Evolutionary conservation across 2,329 filamentous ascomycete genomes (phyloP), one percentile per base, ranked within the genome.

Genomic region (Colletotrichum plurivorum): DNA sequence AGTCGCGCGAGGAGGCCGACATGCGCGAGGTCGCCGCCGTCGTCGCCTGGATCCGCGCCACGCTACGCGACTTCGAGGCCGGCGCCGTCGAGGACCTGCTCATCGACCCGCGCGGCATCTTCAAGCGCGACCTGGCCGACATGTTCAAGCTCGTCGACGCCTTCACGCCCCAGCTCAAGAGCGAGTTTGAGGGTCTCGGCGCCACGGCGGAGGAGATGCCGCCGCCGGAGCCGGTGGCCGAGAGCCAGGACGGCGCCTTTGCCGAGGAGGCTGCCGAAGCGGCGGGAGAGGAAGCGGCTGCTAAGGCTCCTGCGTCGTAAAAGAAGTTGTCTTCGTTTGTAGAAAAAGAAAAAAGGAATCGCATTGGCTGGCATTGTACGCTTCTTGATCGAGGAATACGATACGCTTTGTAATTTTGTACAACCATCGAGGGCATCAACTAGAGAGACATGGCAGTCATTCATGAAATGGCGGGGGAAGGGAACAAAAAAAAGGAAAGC

Each of bases 1-100:
- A 95, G 83, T 94, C 89, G 22, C 75, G 78, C 45, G 80, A 82
- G 55, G 84, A 88, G 69, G 81, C 84, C 16, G 87, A 90, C 71
- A 79, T 84, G 43, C 79, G 86, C 60, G 74, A 78, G 31, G 78
- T 90, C 56, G 84, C 87, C 2, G 86, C 86, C 58, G 81, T 89
- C 54, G 87, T 89, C 22, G 83, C 83, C 39, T 90, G 86, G 86
- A 87, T 90, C 81, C 81, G 88, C 49, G 79, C 80, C 20, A 80
- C 80, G 27, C 73, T 89, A 53, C 79, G 78, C 68, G 79, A 82
- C 66, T 78, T 90, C 55, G 88, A 89, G 75, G 80, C 80, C 71
- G 82, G 84, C 69, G 78, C 82, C 15, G 87, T 89, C 72, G 79
- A 82, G 49, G 79, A 78, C 41, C 75, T 84, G 5, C 71, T 84